Conservation (phyloP, 1,284 basidiomycete genomes). For the Sporisorium iseilematis-ciliati region DNA sequence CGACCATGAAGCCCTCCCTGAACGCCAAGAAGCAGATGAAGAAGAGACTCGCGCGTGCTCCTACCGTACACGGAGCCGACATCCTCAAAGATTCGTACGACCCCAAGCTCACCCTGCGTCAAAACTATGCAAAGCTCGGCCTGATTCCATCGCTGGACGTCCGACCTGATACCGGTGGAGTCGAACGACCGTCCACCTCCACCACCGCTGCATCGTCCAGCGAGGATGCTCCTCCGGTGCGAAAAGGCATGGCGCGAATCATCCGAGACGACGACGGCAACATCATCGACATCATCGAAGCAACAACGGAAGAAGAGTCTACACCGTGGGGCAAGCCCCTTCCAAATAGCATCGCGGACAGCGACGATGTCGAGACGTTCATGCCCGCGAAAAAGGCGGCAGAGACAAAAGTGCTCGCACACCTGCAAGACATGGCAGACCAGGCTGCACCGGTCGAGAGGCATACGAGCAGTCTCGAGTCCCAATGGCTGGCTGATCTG, state of each 20-base stretch:
- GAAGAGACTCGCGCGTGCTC: conserved; percentile 73
- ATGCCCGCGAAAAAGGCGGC: conserved; percentile 6
- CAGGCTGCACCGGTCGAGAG: conserved; percentile 72
- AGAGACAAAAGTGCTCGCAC: conserved; percentile 6
- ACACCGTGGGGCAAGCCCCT: conserved; percentile 69
- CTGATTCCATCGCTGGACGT: conserved; percentile 73
- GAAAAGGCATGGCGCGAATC: conserved; percentile 85
- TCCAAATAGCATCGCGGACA: conserved; percentile 25
- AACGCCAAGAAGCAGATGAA: conserved; percentile 80
- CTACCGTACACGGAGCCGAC: conserved; percentile 84
- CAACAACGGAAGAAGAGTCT: conserved; percentile 73
- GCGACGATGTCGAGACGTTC: conserved; percentile 25
- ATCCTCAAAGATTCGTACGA: conserved; percentile 89
- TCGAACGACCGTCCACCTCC: conserved; percentile 20
- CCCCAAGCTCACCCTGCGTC: conserved; percentile 85
- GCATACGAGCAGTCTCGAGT: conserved; percentile 80
- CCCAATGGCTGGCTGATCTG: conserved; percentile 78
- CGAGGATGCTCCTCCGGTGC: neutral
- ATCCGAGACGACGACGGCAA: conserved; percentile 85
- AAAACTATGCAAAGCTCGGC: conserved; percentile 88
- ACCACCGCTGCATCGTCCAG: neutral
- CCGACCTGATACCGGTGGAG: conserved; percentile 44
- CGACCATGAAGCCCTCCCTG: conserved; percentile 73
- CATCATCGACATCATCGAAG: conserved; percentile 81
- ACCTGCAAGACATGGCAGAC: conserved; percentile 27